Percentiles rank a stretch among this genome's conserved stretches.
Evolutionary conservation across 2,329 filamentous ascomycete genomes (phyloP).

Genomic region (Penicillium psychrosexuale): DNA sequence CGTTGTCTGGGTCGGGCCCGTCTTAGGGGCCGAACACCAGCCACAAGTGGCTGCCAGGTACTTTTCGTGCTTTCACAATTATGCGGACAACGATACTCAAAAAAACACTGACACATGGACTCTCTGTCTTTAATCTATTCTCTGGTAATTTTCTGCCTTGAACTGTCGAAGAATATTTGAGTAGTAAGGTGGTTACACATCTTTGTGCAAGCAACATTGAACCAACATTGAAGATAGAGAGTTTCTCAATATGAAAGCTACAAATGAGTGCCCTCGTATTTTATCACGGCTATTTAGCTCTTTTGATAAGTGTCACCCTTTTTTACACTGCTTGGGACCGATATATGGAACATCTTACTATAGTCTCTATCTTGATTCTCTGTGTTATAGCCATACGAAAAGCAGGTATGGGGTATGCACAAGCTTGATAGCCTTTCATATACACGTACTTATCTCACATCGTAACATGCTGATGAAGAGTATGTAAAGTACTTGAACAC

Average conservation of each 20-base stretch:
- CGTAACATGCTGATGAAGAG: not conserved
- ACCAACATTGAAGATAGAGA: not conserved
- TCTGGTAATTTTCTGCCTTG: not conserved
- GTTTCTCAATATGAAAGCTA: not conserved
- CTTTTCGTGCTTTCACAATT: not conserved
- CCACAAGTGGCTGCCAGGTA: constrained; percentile 12
- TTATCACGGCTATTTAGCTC: no score
- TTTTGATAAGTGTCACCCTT: not conserved
- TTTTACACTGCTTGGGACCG: not conserved
- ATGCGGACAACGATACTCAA: not conserved
- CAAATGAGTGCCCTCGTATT: no score
- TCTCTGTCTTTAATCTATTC: not conserved
- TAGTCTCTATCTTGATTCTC: not conserved
- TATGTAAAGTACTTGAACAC: not conserved
- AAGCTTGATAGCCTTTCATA: no score
- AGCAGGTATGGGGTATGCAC: no score
- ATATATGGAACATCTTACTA: not conserved
- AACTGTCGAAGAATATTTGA: no score
- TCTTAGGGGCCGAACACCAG: constrained; percentile 8
- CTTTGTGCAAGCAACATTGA: no score
- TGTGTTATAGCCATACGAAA: no score
- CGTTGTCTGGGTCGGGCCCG: constrained; percentile 8
- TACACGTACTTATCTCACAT: not conserved
- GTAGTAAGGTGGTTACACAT: no score
- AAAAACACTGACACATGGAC: not conserved